phyloP scores from a whole-genome alignment of 371 early-diverging fungal species.

The Mortierella sp. region DNA sequence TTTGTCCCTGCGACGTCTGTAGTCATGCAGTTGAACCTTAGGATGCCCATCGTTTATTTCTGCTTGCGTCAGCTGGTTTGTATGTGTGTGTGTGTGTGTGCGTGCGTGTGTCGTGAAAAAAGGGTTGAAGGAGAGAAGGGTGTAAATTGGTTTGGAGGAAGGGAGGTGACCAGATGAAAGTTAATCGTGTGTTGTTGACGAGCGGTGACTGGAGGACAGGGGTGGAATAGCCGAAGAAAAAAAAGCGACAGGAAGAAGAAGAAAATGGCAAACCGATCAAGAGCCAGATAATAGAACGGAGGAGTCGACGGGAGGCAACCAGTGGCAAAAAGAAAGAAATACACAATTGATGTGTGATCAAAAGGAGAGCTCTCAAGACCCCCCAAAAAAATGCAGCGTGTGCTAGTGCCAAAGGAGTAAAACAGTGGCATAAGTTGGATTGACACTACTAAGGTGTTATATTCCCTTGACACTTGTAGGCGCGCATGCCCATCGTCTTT shows the following conservation, averaged over 20 bases:
- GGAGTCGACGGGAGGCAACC: neutral
- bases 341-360: neutral
- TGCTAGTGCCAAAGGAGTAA: neutral
- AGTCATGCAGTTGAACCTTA: neutral
- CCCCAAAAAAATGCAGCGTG: neutral
- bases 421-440: neutral
- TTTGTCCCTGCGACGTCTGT: neutral
- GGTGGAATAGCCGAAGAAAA: neutral
- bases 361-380: neutral
- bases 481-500: too few relatives aligned
- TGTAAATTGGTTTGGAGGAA: neutral
- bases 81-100: neutral
- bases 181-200: neutral
- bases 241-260: neutral
- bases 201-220: neutral
- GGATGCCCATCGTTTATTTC: neutral
- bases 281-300: neutral
- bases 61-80: neutral
- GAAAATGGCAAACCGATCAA: neutral
- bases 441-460: too few relatives aligned
- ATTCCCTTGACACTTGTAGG: too few relatives aligned
- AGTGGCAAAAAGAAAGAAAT: neutral
- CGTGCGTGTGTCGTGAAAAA: neutral
- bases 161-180: neutral
- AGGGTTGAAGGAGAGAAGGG: neutral